A percentile compares a stretch with the other conserved stretches of the same genome.
Evolutionary conservation across 2,329 filamentous ascomycete species (phyloP).

Genomic region (Chaetomiaceae sp.): DNA sequence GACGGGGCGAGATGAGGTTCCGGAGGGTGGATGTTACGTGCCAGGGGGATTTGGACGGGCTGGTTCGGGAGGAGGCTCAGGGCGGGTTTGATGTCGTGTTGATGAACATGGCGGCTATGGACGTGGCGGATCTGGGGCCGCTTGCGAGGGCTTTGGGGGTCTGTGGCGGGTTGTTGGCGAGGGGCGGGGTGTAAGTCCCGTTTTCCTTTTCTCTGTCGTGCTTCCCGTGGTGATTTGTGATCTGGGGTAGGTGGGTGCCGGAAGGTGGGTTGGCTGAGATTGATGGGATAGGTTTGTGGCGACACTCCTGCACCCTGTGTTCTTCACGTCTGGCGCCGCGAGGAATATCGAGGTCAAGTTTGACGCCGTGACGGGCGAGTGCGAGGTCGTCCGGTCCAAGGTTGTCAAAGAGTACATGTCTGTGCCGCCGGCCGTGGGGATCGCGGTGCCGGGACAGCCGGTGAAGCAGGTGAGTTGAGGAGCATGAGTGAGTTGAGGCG

Average conservation of each 20-base stretch:
- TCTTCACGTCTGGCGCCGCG: slow-evolving; percentile 42
- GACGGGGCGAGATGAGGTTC: slow-evolving; percentile 29
- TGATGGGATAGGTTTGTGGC: slow-evolving; percentile 41
- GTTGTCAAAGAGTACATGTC: slow-evolving; percentile 40
- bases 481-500: not conserved
- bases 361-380: slow-evolving; percentile 34
- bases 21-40: slow-evolving; percentile 38
- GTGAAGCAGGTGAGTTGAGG: slow-evolving; percentile 34
- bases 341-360: slow-evolving; percentile 38
- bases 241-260: no score
- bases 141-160: slow-evolving; percentile 39
- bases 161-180: slow-evolving; percentile 39
- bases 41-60: slow-evolving; percentile 29
- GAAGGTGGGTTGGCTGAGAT: no score
- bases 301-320: slow-evolving; percentile 45
- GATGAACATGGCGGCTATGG: slow-evolving; percentile 49
- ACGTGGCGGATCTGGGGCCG: slow-evolving; percentile 40
- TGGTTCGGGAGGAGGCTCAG: slow-evolving; percentile 24
- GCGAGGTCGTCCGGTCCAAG: slow-evolving; percentile 35
- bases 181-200: slow-evolving; percentile 39
- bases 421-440: slow-evolving; percentile 37
- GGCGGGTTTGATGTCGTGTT: slow-evolving; percentile 40
- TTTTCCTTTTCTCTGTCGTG: no score
- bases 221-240: no score
- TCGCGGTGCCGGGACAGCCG: slow-evolving; percentile 35